phyloP scores from a whole-genome alignment of 805 yeast species.

The Geotrichum ghanense region DNA sequence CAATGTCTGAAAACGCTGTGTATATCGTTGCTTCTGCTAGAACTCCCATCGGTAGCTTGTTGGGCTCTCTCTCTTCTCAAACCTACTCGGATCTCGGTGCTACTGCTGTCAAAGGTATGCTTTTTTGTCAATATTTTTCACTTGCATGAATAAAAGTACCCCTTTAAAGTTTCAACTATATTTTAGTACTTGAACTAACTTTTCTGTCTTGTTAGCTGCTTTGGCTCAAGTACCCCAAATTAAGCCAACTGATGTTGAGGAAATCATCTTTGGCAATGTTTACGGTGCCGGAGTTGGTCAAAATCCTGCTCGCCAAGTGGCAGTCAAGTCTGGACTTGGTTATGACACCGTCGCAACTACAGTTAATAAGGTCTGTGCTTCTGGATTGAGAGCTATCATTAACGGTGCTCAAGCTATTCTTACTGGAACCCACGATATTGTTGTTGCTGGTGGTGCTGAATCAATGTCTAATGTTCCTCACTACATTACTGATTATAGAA shows the following conservation, averaged over 20 bases:
- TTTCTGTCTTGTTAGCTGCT: conserved; percentile 41
- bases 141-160: too few species aligned
- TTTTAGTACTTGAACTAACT: neutral
- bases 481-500: conserved; percentile 75
- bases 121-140: too few species aligned
- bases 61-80: conserved; percentile 67
- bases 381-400: conserved; percentile 87
- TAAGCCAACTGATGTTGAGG: conserved; percentile 70
- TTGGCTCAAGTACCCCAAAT: conserved; percentile 56
- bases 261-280: conserved; percentile 87
- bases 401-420: conserved; percentile 82
- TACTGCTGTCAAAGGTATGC: conserved; percentile 59
- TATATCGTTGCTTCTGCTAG: conserved; percentile 87
- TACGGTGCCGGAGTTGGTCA: conserved; percentile 91
- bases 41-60: conserved; percentile 94
- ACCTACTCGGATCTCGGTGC: conserved; percentile 81
- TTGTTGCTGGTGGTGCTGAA: conserved; percentile 96
- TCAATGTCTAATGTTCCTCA: conserved; percentile 95
- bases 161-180: too few species aligned
- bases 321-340: conserved; percentile 77
- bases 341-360: conserved; percentile 77
- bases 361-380: conserved; percentile 93
- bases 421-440: conserved; percentile 83
- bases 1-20: conserved; percentile 30
- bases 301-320: conserved; percentile 97